Conservation (phyloP, 2,329 filamentous ascomycete genomes). For the Colletotrichum tamarilloi region DNA sequence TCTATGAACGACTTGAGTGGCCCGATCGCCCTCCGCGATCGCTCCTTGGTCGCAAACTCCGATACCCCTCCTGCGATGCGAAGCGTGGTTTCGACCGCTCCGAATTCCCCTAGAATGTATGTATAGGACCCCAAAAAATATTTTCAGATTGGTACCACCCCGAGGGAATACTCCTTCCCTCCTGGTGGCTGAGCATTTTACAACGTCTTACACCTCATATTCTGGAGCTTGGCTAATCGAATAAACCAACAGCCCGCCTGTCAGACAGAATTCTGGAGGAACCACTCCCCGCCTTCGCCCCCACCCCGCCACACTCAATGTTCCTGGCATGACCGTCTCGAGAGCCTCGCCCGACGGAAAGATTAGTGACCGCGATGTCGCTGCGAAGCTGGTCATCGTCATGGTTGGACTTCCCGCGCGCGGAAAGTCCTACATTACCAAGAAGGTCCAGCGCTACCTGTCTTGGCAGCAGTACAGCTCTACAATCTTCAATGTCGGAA, state of each 20-base stretch:
- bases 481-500: slow-evolving; percentile 96
- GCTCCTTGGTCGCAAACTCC: slow-evolving; percentile 38
- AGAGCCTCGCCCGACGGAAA: slow-evolving; percentile 95
- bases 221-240: slow-evolving; percentile 35
- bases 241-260: slow-evolving; percentile 65
- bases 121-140: slow-evolving; percentile 41
- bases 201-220: background rate
- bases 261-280: slow-evolving; percentile 78
- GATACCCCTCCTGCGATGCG: slow-evolving; percentile 67
- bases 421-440: slow-evolving; percentile 98
- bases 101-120: slow-evolving; percentile 69
- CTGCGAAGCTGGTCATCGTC: slow-evolving; percentile 95
- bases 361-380: slow-evolving; percentile 93
- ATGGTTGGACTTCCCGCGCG: slow-evolving; percentile 97
- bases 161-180: slow-evolving; percentile 13
- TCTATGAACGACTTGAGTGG: slow-evolving; percentile 55
- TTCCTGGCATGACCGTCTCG: slow-evolving; percentile 94
- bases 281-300: slow-evolving; percentile 82
- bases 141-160: background rate
- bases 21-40: slow-evolving; percentile 42
- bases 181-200: slow-evolving; percentile 9
- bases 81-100: slow-evolving; percentile 69
- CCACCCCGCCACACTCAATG: slow-evolving; percentile 95
- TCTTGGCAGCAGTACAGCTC: slow-evolving; percentile 98
- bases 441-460: slow-evolving; percentile 94